Evolutionary conservation across 2,329 filamentous ascomycete genomes (phyloP), one percentile per base, ranked within the genome.

Genomic region (Gyromitra esculenta): DNA sequence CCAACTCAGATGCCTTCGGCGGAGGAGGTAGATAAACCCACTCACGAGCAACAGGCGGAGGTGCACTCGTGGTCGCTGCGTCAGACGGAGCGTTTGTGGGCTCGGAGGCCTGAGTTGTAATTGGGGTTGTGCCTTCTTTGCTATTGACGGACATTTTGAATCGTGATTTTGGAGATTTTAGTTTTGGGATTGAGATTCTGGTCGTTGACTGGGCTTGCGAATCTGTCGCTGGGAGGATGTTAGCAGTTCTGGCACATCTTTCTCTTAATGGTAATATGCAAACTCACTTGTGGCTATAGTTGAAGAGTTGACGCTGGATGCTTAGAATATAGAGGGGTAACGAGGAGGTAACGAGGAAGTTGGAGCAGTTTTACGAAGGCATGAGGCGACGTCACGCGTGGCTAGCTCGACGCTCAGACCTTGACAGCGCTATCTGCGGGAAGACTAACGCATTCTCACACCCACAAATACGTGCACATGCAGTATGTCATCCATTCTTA

Each of bases 1-100:
- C 65, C 37, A 60, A n/a, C 37, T 60, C 57, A 43, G 57, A 41
- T 7, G 57, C 57, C n/a, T n/a, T 60, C 8, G 57, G 57, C 37
- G 57, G 35, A 2, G 15, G 57, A 18, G 57, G 41, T 1, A 37
- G 13, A 8, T 41, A 60, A 15, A 60, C n/a, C 57, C 57, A 60
- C n/a, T 60, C 37, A 3, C 37, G n/a, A 8, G 41, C 37, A n/a
- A 39, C 54, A n/a, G 25, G 13, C n/a, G 54, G 54, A 1, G 31
- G 25, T 37, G 25, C 25, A 31, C 25, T 31, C 25, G 25, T 31
- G 25, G 25, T 4, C 25, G 25, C 25, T 31, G 25, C 2, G 25
- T 31, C 4, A 31, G 25, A 31, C 4, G 25, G 18, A 11, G 21
- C 6, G 8, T 54, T 31, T 54, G 54, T 15, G 6, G 54, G 54